These are phyloP conservation scores for Oryza officinalis DNA, from an alignment of 176 grass and related monocot species.

Conservation along the genomic window DNA sequence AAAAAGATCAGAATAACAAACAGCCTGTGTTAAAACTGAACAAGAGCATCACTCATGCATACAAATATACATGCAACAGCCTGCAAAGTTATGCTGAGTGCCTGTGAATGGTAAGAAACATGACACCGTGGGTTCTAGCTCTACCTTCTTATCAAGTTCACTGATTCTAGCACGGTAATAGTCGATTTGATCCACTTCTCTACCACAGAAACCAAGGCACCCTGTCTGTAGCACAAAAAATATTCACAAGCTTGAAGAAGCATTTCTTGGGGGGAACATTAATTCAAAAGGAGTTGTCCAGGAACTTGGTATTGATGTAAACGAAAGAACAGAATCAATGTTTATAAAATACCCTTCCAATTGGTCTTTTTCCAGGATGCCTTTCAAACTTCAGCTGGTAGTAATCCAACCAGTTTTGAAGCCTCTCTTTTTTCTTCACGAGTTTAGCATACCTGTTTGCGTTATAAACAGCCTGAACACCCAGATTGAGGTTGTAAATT, in stretches of 20 bases:
- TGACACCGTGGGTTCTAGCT: conserved; percentile 1
- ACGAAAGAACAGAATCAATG: neutral
- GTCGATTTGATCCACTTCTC: conserved; percentile 70
- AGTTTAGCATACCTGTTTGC: conserved; percentile 90
- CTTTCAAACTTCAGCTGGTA: conserved; percentile 88
- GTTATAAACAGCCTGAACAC: conserved; percentile 85
- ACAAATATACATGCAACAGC: neutral
- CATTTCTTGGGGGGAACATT: neutral
- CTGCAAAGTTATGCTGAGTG: neutral
- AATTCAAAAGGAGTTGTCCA: neutral
- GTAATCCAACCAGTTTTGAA: conserved; percentile 96
- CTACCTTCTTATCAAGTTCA: conserved; percentile 67
- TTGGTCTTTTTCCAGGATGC: conserved; percentile 78
- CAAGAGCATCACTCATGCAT: neutral
- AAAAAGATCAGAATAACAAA: conserved; percentile 32
- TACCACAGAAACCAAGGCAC: conserved; percentile 77
- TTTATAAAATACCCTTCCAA: conserved; percentile 57
- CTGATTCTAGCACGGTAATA: conserved; percentile 65
- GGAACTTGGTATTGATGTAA: neutral
- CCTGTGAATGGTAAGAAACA: neutral
- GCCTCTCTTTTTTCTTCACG: conserved; percentile 66
- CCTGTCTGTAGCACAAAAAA: conserved; percentile 61
- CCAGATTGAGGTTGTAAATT: conserved; percentile 8
- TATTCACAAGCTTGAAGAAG: neutral
- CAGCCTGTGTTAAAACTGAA: conserved; percentile 16